Base-by-base conservation (phyloP, 2,329 filamentous ascomycete genomes). In the Rutstroemia sp. region DNA sequence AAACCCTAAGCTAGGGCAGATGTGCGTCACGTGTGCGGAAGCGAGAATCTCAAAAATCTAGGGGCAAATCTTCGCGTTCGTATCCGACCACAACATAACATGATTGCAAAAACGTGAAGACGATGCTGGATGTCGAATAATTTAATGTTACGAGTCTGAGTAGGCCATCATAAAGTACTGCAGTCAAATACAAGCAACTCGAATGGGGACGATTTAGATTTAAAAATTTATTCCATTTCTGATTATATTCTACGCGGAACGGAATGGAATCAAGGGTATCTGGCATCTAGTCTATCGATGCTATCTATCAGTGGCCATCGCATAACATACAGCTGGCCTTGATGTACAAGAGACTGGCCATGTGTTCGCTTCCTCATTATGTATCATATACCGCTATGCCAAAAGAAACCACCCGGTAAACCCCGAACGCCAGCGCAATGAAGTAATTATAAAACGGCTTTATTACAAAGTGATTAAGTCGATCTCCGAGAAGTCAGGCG, bases 401-500 rank as follows among this genome's bases (percentile, higher is more conserved):
- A 42, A 42, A 19, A 19, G 6, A n/a, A 42, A 4, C 14, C 17
- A 9, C 17, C 17, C 6, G 9, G 21, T 12, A 21, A 14, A 51
- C 21, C 49, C 36, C 16, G 19, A 27, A 40, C 34, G 48, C 42
- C 42, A 38, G 34, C 17, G 8, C 21, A 14, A 14, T 17, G 21
- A 16, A 16, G 16, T 23, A 16, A n/a, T 34, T 17, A 14, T 21
- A 12, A 40, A 25, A 12, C 5, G 39, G 2, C 25, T 27, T 6
- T 48, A 39, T 63, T 69, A 95, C 59, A 95, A 72, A 68, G 86
- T 86, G 72, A 96, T 95, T 65, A 95, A 74, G 73, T 95, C 90
- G 27, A 92, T 77, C 71, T 95, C 89, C 0, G 87, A 91, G 69
- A 95, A 95, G 72, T 96, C 91, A 0, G 92, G 92, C 16, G 92